Percentiles rank a stretch among this genome's conserved stretches.
phyloP scores from a whole-genome alignment of 768 basidiomycete genomes.

The Lactarius vividus region DNA sequence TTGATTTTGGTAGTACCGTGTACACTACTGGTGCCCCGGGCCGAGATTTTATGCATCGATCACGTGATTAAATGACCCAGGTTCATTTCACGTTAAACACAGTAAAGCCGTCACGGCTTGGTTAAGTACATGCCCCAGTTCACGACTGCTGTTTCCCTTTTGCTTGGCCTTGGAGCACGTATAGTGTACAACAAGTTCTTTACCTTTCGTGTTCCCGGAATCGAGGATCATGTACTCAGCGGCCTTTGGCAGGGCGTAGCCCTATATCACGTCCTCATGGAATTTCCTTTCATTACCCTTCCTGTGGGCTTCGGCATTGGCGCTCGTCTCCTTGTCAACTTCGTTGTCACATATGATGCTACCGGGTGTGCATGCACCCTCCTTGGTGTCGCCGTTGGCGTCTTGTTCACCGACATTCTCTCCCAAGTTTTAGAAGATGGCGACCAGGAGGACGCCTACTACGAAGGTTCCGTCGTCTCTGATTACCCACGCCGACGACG shows the following conservation, averaged over 20 bases:
- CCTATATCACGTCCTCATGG: slow-evolving; percentile 61
- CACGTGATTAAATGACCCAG: slow-evolving; percentile 25
- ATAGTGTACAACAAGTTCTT: slow-evolving; percentile 60
- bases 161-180: slow-evolving; percentile 73
- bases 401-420: slow-evolving; percentile 68
- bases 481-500: slow-evolving; percentile 27
- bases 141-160: slow-evolving; percentile 61
- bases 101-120: background rate
- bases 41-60: too few relatives aligned
- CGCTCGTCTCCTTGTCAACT: slow-evolving; percentile 65
- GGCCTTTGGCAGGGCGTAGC: slow-evolving; percentile 77
- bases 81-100: background rate
- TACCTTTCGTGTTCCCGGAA: slow-evolving; percentile 42
- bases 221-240: slow-evolving; percentile 60
- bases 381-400: slow-evolving; percentile 65
- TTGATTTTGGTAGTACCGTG: too few relatives aligned
- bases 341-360: slow-evolving; percentile 51
- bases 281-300: slow-evolving; percentile 52
- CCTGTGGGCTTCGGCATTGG: slow-evolving; percentile 56
- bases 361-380: slow-evolving; percentile 56
- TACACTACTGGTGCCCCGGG: too few relatives aligned
- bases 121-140: slow-evolving; percentile 38
- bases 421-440: slow-evolving; percentile 61
- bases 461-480: slow-evolving; percentile 24
- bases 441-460: slow-evolving; percentile 34